Percentiles rank a stretch among this genome's conserved stretches.
These are phyloP conservation scores for Naumovozyma baii DNA, from an alignment of 805 yeast genomes.

Conservation along the genomic window DNA sequence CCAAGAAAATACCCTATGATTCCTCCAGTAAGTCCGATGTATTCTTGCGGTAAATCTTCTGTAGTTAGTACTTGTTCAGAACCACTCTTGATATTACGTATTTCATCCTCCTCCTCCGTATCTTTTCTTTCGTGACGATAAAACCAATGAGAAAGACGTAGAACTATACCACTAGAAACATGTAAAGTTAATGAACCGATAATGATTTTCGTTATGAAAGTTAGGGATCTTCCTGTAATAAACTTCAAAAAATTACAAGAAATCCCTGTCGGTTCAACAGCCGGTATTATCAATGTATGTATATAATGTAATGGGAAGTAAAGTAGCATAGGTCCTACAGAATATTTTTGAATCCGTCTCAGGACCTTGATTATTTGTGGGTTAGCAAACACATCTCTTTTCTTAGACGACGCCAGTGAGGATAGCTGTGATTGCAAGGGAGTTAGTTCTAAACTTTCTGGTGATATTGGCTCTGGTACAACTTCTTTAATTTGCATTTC, in stretches of 20 bases:
- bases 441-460: conserved; percentile 2
- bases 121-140: not conserved
- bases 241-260: conserved; percentile 10
- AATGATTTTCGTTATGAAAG: conserved; percentile 4
- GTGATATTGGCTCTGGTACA: conserved; percentile 15
- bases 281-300: conserved; percentile 16
- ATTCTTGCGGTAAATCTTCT: conserved; percentile 10
- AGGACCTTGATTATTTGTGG: conserved; percentile 2
- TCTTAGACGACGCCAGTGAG: not conserved
- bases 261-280: conserved; percentile 13
- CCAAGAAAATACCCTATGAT: conserved; percentile 21
- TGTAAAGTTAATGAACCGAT: not conserved
- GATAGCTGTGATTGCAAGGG: not conserved
- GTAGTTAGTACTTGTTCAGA: not conserved
- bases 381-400: conserved; percentile 1
- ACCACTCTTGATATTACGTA: not conserved
- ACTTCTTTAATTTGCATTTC: conserved; percentile 8
- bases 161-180: conserved; percentile 1
- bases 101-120: not conserved
- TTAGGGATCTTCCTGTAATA: too few species aligned
- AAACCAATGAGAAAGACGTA: not conserved
- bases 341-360: conserved; percentile 15
- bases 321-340: conserved; percentile 15
- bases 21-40: conserved; percentile 20
- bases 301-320: conserved; percentile 22